phyloP scores from a whole-genome alignment of 495 filamentous ascomycete species.

The Lepraria neglecta region DNA sequence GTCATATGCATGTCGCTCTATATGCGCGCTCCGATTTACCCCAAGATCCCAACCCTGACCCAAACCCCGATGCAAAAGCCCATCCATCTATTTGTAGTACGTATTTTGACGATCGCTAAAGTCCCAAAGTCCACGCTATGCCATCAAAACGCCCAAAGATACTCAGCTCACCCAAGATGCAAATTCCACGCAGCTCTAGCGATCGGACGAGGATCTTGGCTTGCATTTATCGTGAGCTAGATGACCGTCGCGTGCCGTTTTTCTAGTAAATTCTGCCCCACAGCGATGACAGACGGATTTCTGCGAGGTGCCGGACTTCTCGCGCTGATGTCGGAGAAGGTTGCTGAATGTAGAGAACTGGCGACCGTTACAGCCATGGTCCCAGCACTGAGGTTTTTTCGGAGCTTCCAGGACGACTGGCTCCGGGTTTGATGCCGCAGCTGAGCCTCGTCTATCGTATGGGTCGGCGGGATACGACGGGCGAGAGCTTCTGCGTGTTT shows the following conservation, averaged over 20 bases:
- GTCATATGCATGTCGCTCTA: not conserved
- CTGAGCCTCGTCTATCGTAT: slow-evolving; percentile 15
- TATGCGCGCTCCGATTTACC: not conserved
- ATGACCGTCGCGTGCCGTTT: slow-evolving; percentile 85
- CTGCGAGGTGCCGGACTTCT: slow-evolving; percentile 81
- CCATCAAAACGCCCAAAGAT: slow-evolving; percentile 13
- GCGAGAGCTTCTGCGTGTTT: slow-evolving; percentile 6
- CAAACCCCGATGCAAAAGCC: slow-evolving; percentile 4
- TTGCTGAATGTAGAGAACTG: slow-evolving; percentile 97
- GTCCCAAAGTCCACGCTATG: slow-evolving; percentile 19
- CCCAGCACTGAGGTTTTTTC: slow-evolving; percentile 90
- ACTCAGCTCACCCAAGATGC: not conserved
- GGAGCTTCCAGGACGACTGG: slow-evolving; percentile 57
- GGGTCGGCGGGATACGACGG: slow-evolving; percentile 11
- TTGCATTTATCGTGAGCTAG: slow-evolving; percentile 88
- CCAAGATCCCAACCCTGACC: not conserved
- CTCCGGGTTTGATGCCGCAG: slow-evolving; percentile 20
- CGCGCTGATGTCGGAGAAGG: slow-evolving; percentile 82
- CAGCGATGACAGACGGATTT: slow-evolving; percentile 84
- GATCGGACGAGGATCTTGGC: slow-evolving; percentile 21
- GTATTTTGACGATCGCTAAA: not conserved
- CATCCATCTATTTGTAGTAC: slow-evolving; percentile 1
- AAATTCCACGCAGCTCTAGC: not conserved
- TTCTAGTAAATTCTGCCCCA: slow-evolving; percentile 85
- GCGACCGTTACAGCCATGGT: slow-evolving; percentile 89